A percentile compares a stretch with the other conserved stretches of the same genome.
These are phyloP conservation scores for Inga leiocalycina DNA, from an alignment of 306 rosid genomes.

Conservation along the genomic window DNA sequence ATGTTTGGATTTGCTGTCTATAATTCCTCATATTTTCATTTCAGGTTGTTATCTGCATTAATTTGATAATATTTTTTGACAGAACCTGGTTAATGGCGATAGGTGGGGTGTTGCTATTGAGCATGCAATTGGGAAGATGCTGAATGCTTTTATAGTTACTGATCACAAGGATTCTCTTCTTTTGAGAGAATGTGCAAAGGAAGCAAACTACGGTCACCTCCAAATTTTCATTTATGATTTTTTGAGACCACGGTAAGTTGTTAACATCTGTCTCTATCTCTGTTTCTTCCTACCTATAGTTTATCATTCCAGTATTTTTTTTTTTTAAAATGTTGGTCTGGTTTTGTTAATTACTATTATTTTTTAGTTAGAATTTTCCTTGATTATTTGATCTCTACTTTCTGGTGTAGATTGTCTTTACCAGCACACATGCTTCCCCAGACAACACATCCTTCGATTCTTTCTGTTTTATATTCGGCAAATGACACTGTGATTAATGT, in stretches of 20 bases:
- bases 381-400: constrained; percentile 33
- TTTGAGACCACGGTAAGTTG: constrained; percentile 70
- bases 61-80: constrained; percentile 32
- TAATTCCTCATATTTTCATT: not conserved
- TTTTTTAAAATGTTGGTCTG: not conserved
- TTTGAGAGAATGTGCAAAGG: constrained; percentile 78
- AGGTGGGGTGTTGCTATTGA: constrained; percentile 83
- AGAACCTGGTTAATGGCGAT: constrained; percentile 75
- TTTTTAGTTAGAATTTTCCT: not conserved
- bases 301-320: not conserved
- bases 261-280: constrained; percentile 3
- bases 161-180: constrained; percentile 79
- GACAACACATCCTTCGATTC: constrained; percentile 68
- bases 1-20: not conserved
- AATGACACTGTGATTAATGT: constrained; percentile 78
- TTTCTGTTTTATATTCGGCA: constrained; percentile 69
- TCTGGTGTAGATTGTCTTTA: constrained; percentile 62
- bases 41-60: not conserved
- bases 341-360: not conserved
- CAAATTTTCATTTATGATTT: constrained; percentile 87
- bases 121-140: constrained; percentile 80
- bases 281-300: not conserved
- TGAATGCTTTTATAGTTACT: constrained; percentile 89
- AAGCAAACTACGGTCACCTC: constrained; percentile 61
- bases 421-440: constrained; percentile 75